phyloP scores from a whole-genome alignment of 129 eudicot species.

The Apium graveolens region DNA sequence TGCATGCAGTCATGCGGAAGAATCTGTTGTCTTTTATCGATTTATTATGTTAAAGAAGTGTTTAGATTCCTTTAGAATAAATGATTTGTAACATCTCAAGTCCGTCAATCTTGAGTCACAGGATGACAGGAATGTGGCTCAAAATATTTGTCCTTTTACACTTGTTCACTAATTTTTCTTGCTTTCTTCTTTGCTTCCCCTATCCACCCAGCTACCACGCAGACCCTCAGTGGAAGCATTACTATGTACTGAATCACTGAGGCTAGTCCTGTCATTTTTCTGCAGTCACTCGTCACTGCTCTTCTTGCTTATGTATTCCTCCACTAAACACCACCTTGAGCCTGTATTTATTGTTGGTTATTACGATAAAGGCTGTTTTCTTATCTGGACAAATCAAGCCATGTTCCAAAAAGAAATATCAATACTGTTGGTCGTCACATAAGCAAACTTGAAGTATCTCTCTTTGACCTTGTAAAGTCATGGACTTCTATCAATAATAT shows the following conservation, averaged over 20 bases:
- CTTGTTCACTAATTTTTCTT: not conserved
- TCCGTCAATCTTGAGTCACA: not conserved
- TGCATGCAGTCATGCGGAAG: not conserved
- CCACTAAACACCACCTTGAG: no score
- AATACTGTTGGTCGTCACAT: not conserved
- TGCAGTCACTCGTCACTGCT: not conserved
- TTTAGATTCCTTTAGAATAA: not conserved
- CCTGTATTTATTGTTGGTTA: not conserved
- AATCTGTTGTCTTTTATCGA: constrained; percentile 1
- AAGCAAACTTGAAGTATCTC: not conserved
- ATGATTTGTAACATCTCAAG: not conserved
- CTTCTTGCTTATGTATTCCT: not conserved
- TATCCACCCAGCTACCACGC: not conserved
- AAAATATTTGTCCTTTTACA: not conserved
- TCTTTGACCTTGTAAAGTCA: not conserved
- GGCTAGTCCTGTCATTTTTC: not conserved
- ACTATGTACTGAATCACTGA: not conserved
- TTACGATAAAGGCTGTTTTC: not conserved
- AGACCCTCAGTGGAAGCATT: not conserved
- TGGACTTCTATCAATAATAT: not conserved
- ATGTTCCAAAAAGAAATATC: not conserved
- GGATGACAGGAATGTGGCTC: not conserved
- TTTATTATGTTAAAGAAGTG: not conserved
- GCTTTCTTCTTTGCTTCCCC: not conserved
- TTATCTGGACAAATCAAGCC: not conserved